Conservation (phyloP, 2,329 filamentous ascomycete species). For the Xylariaceae sp. region DNA sequence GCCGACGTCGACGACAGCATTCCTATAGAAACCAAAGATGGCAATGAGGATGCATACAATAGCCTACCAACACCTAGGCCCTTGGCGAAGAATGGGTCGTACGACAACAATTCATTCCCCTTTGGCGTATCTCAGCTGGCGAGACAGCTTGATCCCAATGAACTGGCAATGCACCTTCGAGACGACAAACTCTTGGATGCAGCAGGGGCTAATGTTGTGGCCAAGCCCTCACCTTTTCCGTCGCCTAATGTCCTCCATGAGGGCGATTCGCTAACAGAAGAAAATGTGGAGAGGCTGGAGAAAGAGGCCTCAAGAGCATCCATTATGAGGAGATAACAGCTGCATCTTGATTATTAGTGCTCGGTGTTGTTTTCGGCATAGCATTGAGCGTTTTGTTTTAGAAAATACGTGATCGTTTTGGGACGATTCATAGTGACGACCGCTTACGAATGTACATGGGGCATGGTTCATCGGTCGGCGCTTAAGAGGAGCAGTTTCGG, state of each 20-base stretch:
- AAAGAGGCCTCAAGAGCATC: too few relatives aligned
- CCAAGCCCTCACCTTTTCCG: not conserved
- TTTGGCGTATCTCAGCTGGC: constrained; percentile 45
- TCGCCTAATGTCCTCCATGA: not conserved
- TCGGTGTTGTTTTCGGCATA: too few relatives aligned
- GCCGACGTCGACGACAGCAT: constrained; percentile 22
- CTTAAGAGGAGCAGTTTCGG: too few relatives aligned
- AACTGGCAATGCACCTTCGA: constrained; percentile 50
- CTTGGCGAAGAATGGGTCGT: constrained; percentile 42
- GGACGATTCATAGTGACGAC: too few relatives aligned
- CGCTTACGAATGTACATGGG: too few relatives aligned
- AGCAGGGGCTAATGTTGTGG: constrained; percentile 39
- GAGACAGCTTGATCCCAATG: constrained; percentile 43
- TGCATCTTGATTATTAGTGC: too few relatives aligned
- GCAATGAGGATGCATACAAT: constrained; percentile 22
- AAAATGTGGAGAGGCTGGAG: not conserved
- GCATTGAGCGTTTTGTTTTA: too few relatives aligned
- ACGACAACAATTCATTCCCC: constrained; percentile 47
- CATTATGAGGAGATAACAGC: too few relatives aligned
- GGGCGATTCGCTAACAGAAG: not conserved
- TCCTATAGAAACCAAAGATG: not conserved
- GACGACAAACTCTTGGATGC: constrained; percentile 56
- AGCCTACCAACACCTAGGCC: constrained; percentile 49
- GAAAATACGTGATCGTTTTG: too few relatives aligned
- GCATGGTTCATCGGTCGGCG: too few relatives aligned